These are phyloP conservation scores for Hanseniaspora osmophila DNA, from an alignment of 805 yeast genomes.

Conservation along the genomic window DNA sequence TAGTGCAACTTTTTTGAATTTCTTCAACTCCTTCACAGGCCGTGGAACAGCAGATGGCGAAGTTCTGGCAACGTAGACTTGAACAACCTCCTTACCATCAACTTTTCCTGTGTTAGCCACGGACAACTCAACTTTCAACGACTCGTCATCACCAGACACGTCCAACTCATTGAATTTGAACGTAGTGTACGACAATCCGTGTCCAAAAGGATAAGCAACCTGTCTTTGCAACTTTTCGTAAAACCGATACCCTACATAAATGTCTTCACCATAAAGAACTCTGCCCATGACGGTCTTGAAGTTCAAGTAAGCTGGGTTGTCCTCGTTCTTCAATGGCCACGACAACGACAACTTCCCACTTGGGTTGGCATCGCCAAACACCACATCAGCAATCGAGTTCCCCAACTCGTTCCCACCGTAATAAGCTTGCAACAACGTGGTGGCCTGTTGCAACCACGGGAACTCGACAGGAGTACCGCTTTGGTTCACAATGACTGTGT, in stretches of 20 bases:
- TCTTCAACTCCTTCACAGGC: slow-evolving; percentile 48
- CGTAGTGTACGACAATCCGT: slow-evolving; percentile 45
- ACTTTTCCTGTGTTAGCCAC: slow-evolving; percentile 34
- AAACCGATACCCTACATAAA: slow-evolving; percentile 48
- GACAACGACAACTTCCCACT: slow-evolving; percentile 44
- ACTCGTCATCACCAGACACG: slow-evolving; percentile 13
- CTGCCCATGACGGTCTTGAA: slow-evolving; percentile 38
- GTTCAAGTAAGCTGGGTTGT: slow-evolving; percentile 43
- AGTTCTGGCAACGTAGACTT: slow-evolving; percentile 32
- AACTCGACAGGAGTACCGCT: slow-evolving; percentile 49
- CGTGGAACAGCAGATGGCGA: slow-evolving; percentile 26
- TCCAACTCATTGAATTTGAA: slow-evolving; percentile 30
- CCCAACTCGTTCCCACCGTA: slow-evolving; percentile 47
- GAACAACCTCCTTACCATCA: slow-evolving; percentile 43
- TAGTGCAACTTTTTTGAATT: slow-evolving; percentile 37
- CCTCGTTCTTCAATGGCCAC: slow-evolving; percentile 37
- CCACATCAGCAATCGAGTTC: slow-evolving; percentile 43
- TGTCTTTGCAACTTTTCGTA: slow-evolving; percentile 37
- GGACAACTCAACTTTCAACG: slow-evolving; percentile 21
- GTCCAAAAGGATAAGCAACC: slow-evolving; percentile 48
- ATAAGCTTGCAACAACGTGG: slow-evolving; percentile 38
- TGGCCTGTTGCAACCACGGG: slow-evolving; percentile 35
- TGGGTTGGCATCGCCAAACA: slow-evolving; percentile 48
- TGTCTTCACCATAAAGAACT: slow-evolving; percentile 50
- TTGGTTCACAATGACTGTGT: slow-evolving; percentile 40